Conservation (phyloP, 2,329 filamentous ascomycete species). For the Emmonsiellopsis sp. region DNA sequence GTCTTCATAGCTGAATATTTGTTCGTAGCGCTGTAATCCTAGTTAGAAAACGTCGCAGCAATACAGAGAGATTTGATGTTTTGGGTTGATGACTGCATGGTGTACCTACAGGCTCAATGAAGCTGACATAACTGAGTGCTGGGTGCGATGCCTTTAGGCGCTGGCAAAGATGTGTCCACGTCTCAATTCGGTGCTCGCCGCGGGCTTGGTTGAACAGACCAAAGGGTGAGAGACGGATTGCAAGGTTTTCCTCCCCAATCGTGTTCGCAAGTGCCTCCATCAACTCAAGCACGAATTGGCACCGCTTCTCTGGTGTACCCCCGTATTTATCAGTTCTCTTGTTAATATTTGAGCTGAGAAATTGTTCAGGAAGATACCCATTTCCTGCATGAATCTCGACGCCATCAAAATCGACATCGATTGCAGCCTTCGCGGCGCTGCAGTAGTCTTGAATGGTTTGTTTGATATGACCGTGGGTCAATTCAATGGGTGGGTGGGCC, state of each 20-base stretch:
- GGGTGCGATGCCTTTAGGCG: conserved; percentile 38
- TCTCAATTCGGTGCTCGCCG: conserved; percentile 43
- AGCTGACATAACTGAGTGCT: conserved; percentile 43
- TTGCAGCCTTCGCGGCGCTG: conserved; percentile 38
- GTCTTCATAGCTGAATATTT: conserved; percentile 40
- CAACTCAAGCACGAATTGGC: conserved; percentile 48
- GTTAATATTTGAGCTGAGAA: conserved; percentile 42
- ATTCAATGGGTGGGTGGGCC: conserved; percentile 35
- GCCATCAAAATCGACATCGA: conserved; percentile 47
- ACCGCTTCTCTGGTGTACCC: conserved; percentile 43
- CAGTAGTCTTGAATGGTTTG: conserved; percentile 36
- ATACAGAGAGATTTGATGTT: neutral
- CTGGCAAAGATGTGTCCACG: conserved; percentile 42
- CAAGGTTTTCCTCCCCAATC: conserved; percentile 37
- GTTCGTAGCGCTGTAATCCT: conserved; percentile 36
- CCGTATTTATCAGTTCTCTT: conserved; percentile 42
- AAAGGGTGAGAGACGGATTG: conserved; percentile 40
- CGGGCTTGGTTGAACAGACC: conserved; percentile 45
- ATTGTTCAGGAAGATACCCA: conserved; percentile 45
- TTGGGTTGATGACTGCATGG: neutral
- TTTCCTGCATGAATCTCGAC: conserved; percentile 43
- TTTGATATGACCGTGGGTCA: conserved; percentile 38
- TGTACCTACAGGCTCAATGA: conserved; percentile 40
- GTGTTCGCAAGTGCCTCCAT: conserved; percentile 36
- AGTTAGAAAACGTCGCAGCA: neutral